A percentile compares a stretch with the other conserved stretches of the same genome.
These are phyloP conservation scores for Pseudogymnoascus sp. DNA, from an alignment of 2,329 filamentous ascomycete genomes.

Conservation along the genomic window DNA sequence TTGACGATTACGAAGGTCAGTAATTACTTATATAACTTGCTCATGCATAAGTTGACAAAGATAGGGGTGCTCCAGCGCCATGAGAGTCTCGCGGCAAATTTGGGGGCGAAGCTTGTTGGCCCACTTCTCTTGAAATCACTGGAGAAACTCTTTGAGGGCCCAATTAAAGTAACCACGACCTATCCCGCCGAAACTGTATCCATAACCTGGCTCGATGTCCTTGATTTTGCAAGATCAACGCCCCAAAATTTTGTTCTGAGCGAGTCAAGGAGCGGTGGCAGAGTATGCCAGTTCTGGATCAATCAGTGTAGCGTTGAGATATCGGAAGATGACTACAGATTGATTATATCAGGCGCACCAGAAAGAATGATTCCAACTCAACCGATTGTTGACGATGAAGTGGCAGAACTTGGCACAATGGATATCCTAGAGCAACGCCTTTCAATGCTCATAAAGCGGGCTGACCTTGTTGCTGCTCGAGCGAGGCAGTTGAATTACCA, in stretches of 20 bases:
- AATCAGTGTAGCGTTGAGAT: slow-evolving; percentile 80
- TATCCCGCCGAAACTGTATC: slow-evolving; percentile 51
- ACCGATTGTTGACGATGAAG: slow-evolving; percentile 77
- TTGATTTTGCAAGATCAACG: slow-evolving; percentile 74
- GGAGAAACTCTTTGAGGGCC: slow-evolving; percentile 76
- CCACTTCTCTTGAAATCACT: slow-evolving; percentile 80
- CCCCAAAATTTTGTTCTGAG: slow-evolving; percentile 70
- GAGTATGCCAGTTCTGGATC: slow-evolving; percentile 73
- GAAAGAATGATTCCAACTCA: slow-evolving; percentile 76
- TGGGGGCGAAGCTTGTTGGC: slow-evolving; percentile 75
- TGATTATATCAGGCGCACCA: slow-evolving; percentile 75
- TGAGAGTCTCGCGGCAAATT: slow-evolving; percentile 77
- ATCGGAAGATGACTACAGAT: slow-evolving; percentile 76
- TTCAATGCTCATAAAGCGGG: slow-evolving; percentile 68
- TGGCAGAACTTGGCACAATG: slow-evolving; percentile 73
- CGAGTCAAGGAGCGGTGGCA: slow-evolving; percentile 58
- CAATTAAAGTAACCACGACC: slow-evolving; percentile 46
- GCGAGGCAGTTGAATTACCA: slow-evolving; percentile 76
- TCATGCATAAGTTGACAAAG: slow-evolving; percentile 13
- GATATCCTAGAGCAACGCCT: slow-evolving; percentile 78
- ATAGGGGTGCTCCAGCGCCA: slow-evolving; percentile 71
- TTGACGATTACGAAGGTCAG: slow-evolving; percentile 68
- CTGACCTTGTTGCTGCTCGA: slow-evolving; percentile 65
- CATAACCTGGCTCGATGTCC: slow-evolving; percentile 78
- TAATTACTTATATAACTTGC: not conserved